A percentile compares a stretch with the other conserved stretches of the same genome.
Conservation (phyloP, 179 eudicot genomes). For the Amaranthus tricolor region DNA sequence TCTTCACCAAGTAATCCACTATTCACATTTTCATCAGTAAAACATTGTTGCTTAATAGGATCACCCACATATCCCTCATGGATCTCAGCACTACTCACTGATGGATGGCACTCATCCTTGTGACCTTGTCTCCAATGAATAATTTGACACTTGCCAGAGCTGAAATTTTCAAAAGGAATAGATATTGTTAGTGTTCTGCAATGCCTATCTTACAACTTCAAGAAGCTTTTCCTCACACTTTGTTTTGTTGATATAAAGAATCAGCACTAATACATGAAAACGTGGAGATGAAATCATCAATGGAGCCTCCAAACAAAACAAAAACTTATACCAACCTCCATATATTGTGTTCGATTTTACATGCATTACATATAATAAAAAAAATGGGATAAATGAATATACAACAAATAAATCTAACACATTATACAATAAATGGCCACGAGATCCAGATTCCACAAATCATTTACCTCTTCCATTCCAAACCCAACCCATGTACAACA, state of each 20-base stretch:
- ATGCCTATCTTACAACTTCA: neutral
- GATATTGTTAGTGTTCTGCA: neutral
- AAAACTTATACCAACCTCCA: neutral
- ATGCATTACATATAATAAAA: neutral
- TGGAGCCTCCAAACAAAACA: neutral
- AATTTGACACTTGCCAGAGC: constrained; percentile 94
- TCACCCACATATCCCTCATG: constrained; percentile 32
- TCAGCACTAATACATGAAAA: neutral
- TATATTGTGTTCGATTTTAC: neutral
- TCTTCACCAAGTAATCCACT: constrained; percentile 26
- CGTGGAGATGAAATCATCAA: neutral
- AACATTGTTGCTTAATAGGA: constrained; percentile 26
- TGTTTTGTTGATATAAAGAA: neutral
- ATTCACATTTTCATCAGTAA: constrained; percentile 23
- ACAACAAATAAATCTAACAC: too few relatives aligned
- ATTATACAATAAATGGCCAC: neutral
- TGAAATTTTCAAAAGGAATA: constrained; percentile 29
- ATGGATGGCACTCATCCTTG: constrained; percentile 70
- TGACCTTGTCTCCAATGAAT: constrained; percentile 94
- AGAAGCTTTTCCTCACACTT: neutral
- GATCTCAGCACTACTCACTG: constrained; percentile 22
- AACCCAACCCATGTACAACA: neutral
- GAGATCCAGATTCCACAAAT: neutral
- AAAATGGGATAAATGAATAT: neutral
- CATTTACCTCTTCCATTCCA: neutral